Evolutionary conservation across 2,329 filamentous ascomycete genomes (phyloP).

Genomic region (Volutella citrinella): DNA sequence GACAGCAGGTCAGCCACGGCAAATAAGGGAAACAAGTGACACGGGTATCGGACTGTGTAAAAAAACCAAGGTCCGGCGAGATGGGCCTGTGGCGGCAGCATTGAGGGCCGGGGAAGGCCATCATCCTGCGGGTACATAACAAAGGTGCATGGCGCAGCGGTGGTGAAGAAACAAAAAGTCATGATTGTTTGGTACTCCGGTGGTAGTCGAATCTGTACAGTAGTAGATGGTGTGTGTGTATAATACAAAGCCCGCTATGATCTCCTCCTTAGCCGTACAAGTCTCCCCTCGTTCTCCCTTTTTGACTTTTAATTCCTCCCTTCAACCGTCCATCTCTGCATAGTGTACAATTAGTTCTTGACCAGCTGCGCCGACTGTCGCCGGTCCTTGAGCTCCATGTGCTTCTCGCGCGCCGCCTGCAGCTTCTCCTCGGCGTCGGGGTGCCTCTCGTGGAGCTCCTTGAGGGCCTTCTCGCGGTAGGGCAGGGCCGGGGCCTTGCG

Average conservation of each 20-base stretch:
- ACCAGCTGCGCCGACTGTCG: conserved; percentile 29
- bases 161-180: conserved; percentile 2
- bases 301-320: conserved; percentile 13
- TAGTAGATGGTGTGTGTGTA: conserved; percentile 33
- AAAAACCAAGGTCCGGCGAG: too few relatives aligned
- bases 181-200: conserved; percentile 23
- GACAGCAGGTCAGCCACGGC: conserved; percentile 44
- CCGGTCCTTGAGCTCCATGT: conserved; percentile 53
- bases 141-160: conserved; percentile 1
- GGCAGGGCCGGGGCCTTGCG: conserved; percentile 59
- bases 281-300: conserved; percentile 1
- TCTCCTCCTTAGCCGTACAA: conserved; percentile 21
- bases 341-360: conserved; percentile 15
- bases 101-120: too few relatives aligned
- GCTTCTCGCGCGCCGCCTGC: conserved; percentile 46
- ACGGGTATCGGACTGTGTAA: neutral
- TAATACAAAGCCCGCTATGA: conserved; percentile 37
- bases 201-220: conserved; percentile 29
- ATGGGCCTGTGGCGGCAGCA: too few relatives aligned
- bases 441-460: conserved; percentile 44
- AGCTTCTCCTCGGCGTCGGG: conserved; percentile 44
- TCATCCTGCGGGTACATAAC: neutral
- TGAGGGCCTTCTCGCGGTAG: conserved; percentile 45
- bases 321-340: conserved; percentile 28
- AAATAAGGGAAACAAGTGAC: too few relatives aligned